A percentile compares a stretch with the other conserved stretches of the same genome.
phyloP scores from a whole-genome alignment of 345 rosid genomes.

The Lenwebbia sp. region DNA sequence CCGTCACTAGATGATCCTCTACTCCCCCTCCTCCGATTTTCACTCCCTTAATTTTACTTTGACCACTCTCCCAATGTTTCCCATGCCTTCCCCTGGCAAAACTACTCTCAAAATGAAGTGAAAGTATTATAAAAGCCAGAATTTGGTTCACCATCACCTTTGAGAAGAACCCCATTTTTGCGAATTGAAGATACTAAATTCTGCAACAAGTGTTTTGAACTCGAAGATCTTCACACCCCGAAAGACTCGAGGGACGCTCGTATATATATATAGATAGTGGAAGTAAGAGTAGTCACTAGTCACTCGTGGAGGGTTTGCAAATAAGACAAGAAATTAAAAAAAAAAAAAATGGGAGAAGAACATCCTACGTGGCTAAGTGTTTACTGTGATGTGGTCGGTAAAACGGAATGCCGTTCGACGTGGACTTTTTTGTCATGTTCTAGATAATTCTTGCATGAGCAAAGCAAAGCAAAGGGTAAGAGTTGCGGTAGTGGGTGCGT shows the following conservation, averaged over 20 bases:
- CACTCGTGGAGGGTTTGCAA: background rate
- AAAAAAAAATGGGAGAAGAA: background rate
- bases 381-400: background rate
- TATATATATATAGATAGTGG: background rate
- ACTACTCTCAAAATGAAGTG: slow-evolving; percentile 1
- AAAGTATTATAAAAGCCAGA: background rate
- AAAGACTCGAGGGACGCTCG: background rate
- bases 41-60: slow-evolving; percentile 6
- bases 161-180: background rate
- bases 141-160: background rate
- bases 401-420: background rate
- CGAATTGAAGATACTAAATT: background rate
- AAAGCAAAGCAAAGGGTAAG: background rate
- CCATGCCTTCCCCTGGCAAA: slow-evolving; percentile 9
- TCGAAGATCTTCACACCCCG: background rate
- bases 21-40: background rate
- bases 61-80: background rate
- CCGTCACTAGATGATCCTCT: slow-evolving; percentile 46
- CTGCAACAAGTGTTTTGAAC: background rate
- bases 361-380: background rate
- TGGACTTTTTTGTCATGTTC: background rate
- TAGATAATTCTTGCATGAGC: slow-evolving; percentile 16
- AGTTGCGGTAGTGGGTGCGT: background rate
- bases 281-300: background rate
- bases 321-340: background rate